Evolutionary conservation across 495 filamentous ascomycete species (phyloP).

Genomic region (Daldinia vernicosa): DNA sequence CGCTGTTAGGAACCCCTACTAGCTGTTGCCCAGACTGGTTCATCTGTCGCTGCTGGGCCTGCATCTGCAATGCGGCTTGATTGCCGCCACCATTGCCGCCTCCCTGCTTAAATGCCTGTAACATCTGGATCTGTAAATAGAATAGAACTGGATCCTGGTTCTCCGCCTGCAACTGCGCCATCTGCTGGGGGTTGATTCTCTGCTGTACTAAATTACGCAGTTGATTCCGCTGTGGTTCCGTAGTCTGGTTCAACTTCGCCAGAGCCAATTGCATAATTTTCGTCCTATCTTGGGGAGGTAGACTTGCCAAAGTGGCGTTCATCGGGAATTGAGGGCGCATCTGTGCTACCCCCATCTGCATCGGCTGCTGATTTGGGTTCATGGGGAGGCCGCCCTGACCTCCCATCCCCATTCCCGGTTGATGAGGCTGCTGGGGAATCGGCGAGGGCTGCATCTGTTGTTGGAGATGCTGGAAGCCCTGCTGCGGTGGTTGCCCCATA

Average conservation of each 20-base stretch:
- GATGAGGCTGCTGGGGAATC: constrained; percentile 52
- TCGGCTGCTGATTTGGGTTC: constrained; percentile 51
- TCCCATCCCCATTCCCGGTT: constrained; percentile 49
- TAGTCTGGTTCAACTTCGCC: constrained; percentile 34
- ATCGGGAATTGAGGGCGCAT: constrained; percentile 37
- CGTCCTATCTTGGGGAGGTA: constrained; percentile 44
- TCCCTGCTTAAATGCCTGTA: constrained; percentile 40
- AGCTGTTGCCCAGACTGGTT: constrained; percentile 50
- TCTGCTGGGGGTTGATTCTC: constrained; percentile 43
- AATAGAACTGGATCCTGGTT: constrained; percentile 53
- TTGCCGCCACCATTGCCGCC: constrained; percentile 31
- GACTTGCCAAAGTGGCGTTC: constrained; percentile 35
- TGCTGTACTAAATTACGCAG: constrained; percentile 47
- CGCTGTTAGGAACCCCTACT: constrained; percentile 45
- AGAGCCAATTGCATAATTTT: constrained; percentile 45
- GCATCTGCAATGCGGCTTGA: constrained; percentile 45
- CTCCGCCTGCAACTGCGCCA: constrained; percentile 47
- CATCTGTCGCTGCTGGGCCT: constrained; percentile 50
- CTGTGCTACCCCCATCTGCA: constrained; percentile 48
- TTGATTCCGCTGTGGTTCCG: constrained; percentile 47
- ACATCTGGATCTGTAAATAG: constrained; percentile 54
- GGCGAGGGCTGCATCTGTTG: constrained; percentile 60
- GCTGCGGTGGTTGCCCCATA: constrained; percentile 53
- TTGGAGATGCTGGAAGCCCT: constrained; percentile 58
- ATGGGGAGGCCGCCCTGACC: constrained; percentile 46